phyloP scores from a whole-genome alignment of 2,329 filamentous ascomycete genomes.

The Diaporthe citri region DNA sequence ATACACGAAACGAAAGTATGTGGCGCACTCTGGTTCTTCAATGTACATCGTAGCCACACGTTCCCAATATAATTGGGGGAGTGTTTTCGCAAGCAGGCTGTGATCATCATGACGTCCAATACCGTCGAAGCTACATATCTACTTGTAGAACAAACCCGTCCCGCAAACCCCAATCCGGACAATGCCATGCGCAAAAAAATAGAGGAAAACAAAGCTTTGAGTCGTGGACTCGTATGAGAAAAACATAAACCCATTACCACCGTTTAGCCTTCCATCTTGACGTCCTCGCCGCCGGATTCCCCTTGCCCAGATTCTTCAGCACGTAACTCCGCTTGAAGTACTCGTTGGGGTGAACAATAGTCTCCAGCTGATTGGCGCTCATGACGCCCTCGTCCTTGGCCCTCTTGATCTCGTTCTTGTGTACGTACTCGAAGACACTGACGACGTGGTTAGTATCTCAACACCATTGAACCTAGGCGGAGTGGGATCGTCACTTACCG shows the following conservation, averaged over 20 bases:
- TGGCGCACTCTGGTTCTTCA: too few relatives aligned
- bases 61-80: too few relatives aligned
- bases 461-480: background rate
- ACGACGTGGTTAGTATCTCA: slow-evolving; percentile 13
- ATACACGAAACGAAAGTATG: too few relatives aligned
- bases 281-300: slow-evolving; percentile 57
- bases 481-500: slow-evolving; percentile 62
- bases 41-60: too few relatives aligned
- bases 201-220: background rate
- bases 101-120: slow-evolving; percentile 29
- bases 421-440: slow-evolving; percentile 88
- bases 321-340: slow-evolving; percentile 97
- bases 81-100: background rate
- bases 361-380: slow-evolving; percentile 85
- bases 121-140: slow-evolving; percentile 4
- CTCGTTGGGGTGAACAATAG: slow-evolving; percentile 96
- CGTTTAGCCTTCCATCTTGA: slow-evolving; percentile 68
- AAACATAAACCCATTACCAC: background rate
- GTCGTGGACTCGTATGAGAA: background rate
- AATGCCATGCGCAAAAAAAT: slow-evolving; percentile 29
- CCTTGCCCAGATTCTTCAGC: slow-evolving; percentile 80
- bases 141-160: background rate
- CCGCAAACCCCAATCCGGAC: slow-evolving; percentile 1
- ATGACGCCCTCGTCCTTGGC: slow-evolving; percentile 81
- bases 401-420: slow-evolving; percentile 82